These are phyloP conservation scores for Fraxinus sp. DNA, from an alignment of 305 asterid genomes.

Conservation along the genomic window DNA sequence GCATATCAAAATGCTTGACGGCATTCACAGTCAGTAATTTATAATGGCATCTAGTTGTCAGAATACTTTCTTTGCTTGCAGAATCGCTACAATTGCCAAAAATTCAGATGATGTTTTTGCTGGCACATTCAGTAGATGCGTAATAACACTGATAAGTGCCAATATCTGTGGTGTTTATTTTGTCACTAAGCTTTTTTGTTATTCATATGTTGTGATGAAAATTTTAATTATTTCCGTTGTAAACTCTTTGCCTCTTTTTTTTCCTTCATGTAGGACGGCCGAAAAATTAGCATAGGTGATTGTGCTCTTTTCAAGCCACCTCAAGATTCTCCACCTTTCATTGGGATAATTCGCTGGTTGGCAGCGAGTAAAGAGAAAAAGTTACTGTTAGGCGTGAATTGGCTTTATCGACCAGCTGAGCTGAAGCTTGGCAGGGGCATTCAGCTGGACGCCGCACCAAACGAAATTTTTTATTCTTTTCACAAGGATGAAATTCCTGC, in stretches of 20 bases:
- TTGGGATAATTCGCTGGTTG: conserved; percentile 66
- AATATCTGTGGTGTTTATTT: not conserved
- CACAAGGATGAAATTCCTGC: conserved; percentile 72
- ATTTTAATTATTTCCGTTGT: not conserved
- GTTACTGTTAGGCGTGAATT: conserved; percentile 66
- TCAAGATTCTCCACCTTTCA: conserved; percentile 50
- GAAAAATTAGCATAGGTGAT: conserved; percentile 49
- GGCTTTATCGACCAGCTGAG: conserved; percentile 92
- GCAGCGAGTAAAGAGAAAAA: conserved; percentile 45
- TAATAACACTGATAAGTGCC: not conserved
- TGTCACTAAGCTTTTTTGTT: not conserved
- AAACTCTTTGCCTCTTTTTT: not conserved
- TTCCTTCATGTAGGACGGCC: conserved; percentile 47
- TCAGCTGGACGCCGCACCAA: conserved; percentile 68
- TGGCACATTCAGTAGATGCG: not conserved
- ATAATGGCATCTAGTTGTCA: not conserved
- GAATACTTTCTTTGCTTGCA: not conserved
- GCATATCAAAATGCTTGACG: not conserved
- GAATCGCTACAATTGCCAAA: not conserved
- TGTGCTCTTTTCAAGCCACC: conserved; percentile 64
- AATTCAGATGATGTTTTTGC: not conserved
- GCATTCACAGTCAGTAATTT: not conserved
- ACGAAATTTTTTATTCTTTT: conserved; percentile 54
- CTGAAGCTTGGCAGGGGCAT: conserved; percentile 74
- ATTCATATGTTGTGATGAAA: not conserved